Conservation (phyloP, 106 monocot genomes). For the Narthecium ossifragum region DNA sequence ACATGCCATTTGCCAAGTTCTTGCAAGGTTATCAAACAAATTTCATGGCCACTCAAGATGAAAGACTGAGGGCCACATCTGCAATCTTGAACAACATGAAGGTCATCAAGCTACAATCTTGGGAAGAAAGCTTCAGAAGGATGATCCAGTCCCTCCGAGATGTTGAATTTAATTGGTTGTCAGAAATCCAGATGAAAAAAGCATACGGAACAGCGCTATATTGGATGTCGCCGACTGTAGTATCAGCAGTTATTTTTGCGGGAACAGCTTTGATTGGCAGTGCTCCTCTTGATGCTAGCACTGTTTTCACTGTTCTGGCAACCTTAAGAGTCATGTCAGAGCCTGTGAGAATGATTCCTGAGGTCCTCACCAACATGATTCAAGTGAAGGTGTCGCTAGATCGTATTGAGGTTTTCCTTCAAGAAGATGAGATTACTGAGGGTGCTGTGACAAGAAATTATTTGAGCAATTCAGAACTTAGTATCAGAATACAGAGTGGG, state of each 20-base stretch:
- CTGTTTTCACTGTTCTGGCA: constrained; percentile 63
- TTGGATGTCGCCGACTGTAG: constrained; percentile 63
- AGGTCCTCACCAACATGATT: constrained; percentile 56
- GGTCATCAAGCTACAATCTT: constrained; percentile 76
- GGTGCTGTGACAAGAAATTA: constrained; percentile 22
- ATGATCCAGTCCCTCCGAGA: constrained; percentile 37
- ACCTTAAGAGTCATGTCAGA: constrained; percentile 57
- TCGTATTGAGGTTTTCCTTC: constrained; percentile 53
- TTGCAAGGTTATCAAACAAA: constrained; percentile 46
- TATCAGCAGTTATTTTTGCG: constrained; percentile 54
- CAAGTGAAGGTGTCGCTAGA: constrained; percentile 66
- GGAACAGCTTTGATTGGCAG: constrained; percentile 29
- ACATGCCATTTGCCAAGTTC: constrained; percentile 60
- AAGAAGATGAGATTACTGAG: constrained; percentile 59
- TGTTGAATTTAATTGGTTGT: constrained; percentile 59
- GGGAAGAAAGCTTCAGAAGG: constrained; percentile 66
- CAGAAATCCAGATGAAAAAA: constrained; percentile 47
- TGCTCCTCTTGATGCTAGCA: constrained; percentile 52
- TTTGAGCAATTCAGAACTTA: constrained; percentile 1
- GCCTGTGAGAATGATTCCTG: constrained; percentile 60
- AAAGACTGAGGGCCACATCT: constrained; percentile 48
- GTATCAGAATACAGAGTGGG: constrained; percentile 22
- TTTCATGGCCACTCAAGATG: constrained; percentile 67
- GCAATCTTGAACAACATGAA: constrained; percentile 72
- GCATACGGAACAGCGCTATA: constrained; percentile 49